Conservation (phyloP, 306 rosid genomes). For the Quercus berberidifolia region DNA sequence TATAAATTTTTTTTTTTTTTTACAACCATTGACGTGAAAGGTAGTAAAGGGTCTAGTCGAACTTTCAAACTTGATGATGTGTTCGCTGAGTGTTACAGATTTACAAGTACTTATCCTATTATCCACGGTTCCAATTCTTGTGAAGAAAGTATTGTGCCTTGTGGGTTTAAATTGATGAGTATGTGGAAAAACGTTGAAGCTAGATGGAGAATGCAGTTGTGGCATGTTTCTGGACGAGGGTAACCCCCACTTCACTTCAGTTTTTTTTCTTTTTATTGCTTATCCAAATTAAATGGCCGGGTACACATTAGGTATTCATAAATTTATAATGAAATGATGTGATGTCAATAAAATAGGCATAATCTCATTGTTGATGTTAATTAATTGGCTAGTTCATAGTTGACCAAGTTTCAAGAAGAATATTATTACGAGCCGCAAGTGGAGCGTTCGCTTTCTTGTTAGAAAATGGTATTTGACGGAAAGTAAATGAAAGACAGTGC, state of each 20-base stretch:
- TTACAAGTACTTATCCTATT: background rate
- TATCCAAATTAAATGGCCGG: background rate
- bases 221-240: background rate
- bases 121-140: background rate
- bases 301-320: background rate
- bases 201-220: background rate
- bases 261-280: background rate
- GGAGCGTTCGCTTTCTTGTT: background rate
- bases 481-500: too few relatives aligned
- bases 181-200: background rate
- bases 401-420: too few relatives aligned
- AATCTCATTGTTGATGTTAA: background rate
- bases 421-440: background rate
- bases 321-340: background rate
- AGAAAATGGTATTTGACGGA: too few relatives aligned
- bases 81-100: constrained; percentile 4
- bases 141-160: background rate
- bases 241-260: background rate
- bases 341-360: background rate
- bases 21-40: constrained; percentile 20
- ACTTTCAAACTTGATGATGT: constrained; percentile 16
- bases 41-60: background rate
- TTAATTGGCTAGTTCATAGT: too few relatives aligned
- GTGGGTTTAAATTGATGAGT: background rate
- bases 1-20: background rate